These are phyloP conservation scores for Eucalyptus albens DNA, from an alignment of 345 rosid species.

Conservation along the genomic window DNA sequence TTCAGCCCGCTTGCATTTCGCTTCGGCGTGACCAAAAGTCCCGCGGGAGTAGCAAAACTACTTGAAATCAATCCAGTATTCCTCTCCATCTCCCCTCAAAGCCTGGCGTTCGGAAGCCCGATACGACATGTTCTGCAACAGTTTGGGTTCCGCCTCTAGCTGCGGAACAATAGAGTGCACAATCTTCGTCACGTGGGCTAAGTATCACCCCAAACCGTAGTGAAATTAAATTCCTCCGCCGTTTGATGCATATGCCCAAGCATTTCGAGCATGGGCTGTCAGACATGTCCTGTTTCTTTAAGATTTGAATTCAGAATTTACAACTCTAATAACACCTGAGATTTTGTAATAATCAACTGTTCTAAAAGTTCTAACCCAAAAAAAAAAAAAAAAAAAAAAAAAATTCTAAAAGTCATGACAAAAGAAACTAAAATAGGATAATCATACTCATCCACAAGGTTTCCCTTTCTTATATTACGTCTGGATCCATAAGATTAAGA, in stretches of 20 bases:
- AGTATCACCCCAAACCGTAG: neutral
- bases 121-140: neutral
- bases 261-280: neutral
- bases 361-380: rapidly evolving
- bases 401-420: no score
- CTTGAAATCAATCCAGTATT: neutral
- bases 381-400: no score
- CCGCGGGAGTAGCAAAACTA: neutral
- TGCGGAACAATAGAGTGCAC: neutral
- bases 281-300: rapidly evolving
- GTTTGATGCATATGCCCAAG: neutral
- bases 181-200: neutral
- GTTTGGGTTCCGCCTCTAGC: neutral
- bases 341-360: rapidly evolving
- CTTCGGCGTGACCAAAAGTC: neutral
- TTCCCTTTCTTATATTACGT: neutral
- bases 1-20: neutral
- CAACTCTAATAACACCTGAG: rapidly evolving
- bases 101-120: neutral
- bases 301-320: rapidly evolving
- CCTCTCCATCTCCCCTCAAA: neutral
- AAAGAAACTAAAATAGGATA: no score
- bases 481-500: neutral
- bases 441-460: neutral
- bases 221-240: neutral